Percentiles rank a stretch among this genome's conserved stretches.
These are phyloP conservation scores for Trypanosoma caninum DNA, from an alignment of 208 protist species.

Conservation along the genomic window DNA sequence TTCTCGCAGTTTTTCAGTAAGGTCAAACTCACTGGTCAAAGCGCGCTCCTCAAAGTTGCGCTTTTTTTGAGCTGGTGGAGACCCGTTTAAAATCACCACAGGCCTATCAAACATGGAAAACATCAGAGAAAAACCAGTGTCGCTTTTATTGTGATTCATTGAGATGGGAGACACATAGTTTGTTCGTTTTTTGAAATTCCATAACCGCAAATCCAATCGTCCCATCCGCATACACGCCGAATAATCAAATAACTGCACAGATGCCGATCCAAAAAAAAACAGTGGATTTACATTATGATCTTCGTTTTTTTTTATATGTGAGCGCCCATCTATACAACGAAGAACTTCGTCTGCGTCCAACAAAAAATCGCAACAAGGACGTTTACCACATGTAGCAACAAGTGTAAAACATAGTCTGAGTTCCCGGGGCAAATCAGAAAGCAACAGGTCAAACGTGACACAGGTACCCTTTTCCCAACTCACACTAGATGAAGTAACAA, in stretches of 20 bases:
- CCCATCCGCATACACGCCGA: slow-evolving; percentile 35
- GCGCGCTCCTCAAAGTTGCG: slow-evolving; percentile 18
- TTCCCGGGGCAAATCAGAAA: slow-evolving; percentile 49
- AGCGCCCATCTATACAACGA: slow-evolving; percentile 23
- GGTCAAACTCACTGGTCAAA: slow-evolving; percentile 13
- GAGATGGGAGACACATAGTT: slow-evolving; percentile 39
- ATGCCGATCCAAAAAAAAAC: slow-evolving; percentile 43
- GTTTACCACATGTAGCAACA: slow-evolving; percentile 29
- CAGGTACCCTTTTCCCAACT: slow-evolving; percentile 25
- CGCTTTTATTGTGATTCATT: slow-evolving; percentile 33
- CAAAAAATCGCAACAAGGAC: slow-evolving; percentile 18
- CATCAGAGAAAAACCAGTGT: slow-evolving; percentile 28
- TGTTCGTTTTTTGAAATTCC: slow-evolving; percentile 32
- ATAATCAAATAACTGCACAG: slow-evolving; percentile 57
- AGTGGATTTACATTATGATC: slow-evolving; percentile 26
- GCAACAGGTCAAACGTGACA: slow-evolving; percentile 27
- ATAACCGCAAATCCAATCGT: slow-evolving; percentile 29
- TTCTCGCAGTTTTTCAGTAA: slow-evolving; percentile 27
- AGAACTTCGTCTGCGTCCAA: slow-evolving; percentile 30
- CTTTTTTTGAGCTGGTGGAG: slow-evolving; percentile 32
- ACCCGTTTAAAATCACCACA: slow-evolving; percentile 47
- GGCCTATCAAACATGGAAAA: slow-evolving; percentile 47
- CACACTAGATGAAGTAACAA: slow-evolving; percentile 10
- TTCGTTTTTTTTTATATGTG: slow-evolving; percentile 31
- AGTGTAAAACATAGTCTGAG: slow-evolving; percentile 62